Percentiles rank a stretch among this genome's conserved stretches.
These are phyloP conservation scores for Thecaphora thlaspeos DNA, from an alignment of 1,284 basidiomycete species.

Conservation along the genomic window DNA sequence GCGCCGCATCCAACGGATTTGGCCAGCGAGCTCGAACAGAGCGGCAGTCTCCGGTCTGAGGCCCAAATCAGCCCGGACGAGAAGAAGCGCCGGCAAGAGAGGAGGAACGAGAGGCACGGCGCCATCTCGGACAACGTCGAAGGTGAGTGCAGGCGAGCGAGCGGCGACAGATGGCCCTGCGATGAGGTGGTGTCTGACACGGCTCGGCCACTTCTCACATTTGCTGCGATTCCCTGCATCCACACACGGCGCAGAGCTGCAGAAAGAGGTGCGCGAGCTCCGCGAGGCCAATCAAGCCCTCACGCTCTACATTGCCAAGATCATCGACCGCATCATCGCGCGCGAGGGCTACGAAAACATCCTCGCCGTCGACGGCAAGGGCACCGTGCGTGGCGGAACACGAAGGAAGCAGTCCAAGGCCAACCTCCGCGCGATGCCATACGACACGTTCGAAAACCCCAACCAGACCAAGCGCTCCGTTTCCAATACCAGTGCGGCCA, in stretches of 20 bases:
- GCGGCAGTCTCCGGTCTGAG: slow-evolving; percentile 70
- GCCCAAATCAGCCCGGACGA: slow-evolving; percentile 6
- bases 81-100: slow-evolving; percentile 33
- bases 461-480: slow-evolving; percentile 5
- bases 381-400: slow-evolving; percentile 55
- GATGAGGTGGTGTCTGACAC: too few relatives aligned
- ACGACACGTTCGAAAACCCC: not conserved
- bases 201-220: too few relatives aligned
- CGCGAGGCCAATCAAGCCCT: slow-evolving; percentile 93
- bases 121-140: slow-evolving; percentile 22
- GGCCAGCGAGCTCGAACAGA: slow-evolving; percentile 79
- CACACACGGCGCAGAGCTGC: slow-evolving; percentile 12
- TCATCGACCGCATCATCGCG: slow-evolving; percentile 89
- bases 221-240: not conserved
- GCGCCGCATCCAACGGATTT: slow-evolving; percentile 16
- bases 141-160: too few relatives aligned
- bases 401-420: slow-evolving; percentile 20
- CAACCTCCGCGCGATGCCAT: slow-evolving; percentile 2
- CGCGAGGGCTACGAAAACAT: slow-evolving; percentile 92
- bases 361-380: slow-evolving; percentile 72
- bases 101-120: slow-evolving; percentile 38
- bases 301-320: slow-evolving; percentile 90
- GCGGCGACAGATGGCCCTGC: too few relatives aligned
- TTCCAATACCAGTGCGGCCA: slow-evolving; percentile 9
- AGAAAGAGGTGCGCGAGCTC: slow-evolving; percentile 80